Evolutionary conservation across 1,284 basidiomycete genomes (phyloP).

Genomic region (Heterobasidion parviporum): DNA sequence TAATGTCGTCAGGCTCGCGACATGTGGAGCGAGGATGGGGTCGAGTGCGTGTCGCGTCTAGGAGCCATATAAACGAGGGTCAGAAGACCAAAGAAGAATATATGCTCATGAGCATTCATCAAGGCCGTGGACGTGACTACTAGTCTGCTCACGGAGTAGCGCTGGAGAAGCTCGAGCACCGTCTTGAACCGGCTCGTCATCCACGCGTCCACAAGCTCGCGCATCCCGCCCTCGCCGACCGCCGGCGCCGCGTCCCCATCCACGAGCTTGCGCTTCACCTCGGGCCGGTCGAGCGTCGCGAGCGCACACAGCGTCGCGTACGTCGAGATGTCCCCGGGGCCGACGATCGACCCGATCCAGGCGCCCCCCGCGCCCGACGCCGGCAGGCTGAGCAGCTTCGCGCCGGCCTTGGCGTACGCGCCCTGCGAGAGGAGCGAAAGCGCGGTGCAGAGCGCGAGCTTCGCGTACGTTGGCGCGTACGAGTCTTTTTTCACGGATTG

Average conservation of each 20-base stretch:
- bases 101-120: no score
- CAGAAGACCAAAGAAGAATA: neutral
- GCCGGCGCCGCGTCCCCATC: constrained; percentile 54
- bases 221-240: constrained; percentile 54
- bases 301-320: constrained; percentile 79
- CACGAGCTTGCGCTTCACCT: constrained; percentile 35
- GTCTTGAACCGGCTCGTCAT: constrained; percentile 76
- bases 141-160: constrained; percentile 50
- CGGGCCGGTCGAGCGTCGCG: constrained; percentile 60
- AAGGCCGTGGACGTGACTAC: neutral
- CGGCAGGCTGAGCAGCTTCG: constrained; percentile 60
- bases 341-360: constrained; percentile 72
- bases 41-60: constrained; percentile 72
- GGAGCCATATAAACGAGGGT: neutral
- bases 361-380: constrained; percentile 56
- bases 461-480: constrained; percentile 60
- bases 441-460: constrained; percentile 72
- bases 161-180: constrained; percentile 65
- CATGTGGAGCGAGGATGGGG: constrained; percentile 63
- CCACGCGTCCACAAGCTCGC: constrained; percentile 80
- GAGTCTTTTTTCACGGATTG: constrained; percentile 32
- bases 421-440: constrained; percentile 64
- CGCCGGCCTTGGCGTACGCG: constrained; percentile 71
- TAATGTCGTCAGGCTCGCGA: constrained; percentile 46
- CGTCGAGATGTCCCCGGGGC: constrained; percentile 74